These are phyloP conservation scores for Hemerocallis citrina DNA, from an alignment of 106 monocot genomes.

Conservation along the genomic window DNA sequence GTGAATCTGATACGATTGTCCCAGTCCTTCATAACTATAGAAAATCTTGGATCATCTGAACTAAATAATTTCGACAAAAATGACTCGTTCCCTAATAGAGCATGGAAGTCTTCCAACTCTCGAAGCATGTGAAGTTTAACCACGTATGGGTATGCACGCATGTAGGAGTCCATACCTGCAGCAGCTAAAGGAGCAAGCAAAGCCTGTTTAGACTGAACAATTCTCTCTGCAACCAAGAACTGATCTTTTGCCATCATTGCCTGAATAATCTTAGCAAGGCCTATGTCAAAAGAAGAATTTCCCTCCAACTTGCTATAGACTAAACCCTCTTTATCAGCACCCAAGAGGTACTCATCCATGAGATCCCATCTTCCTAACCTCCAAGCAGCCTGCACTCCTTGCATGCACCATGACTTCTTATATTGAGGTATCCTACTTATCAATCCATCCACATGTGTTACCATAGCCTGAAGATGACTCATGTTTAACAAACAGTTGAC, in stretches of 20 bases:
- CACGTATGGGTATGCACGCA: conserved; percentile 95
- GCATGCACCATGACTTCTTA: conserved; percentile 94
- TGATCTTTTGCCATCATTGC: conserved; percentile 96
- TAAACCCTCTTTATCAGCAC: conserved; percentile 51
- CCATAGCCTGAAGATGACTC: conserved; percentile 97
- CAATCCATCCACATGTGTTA: conserved; percentile 98
- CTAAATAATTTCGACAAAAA: conserved; percentile 61
- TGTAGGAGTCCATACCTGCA: conserved; percentile 98
- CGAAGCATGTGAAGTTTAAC: conserved; percentile 93
- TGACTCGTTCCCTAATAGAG: conserved; percentile 60
- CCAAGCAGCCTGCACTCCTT: conserved; percentile 99
- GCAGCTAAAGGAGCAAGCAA: conserved; percentile 88
- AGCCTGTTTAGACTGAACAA: conserved; percentile 84
- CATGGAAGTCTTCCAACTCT: conserved; percentile 84
- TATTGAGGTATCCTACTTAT: conserved; percentile 72
- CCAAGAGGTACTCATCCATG: conserved; percentile 80
- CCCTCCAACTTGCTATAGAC: conserved; percentile 40
- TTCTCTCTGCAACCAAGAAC: conserved; percentile 67
- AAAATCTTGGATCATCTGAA: conserved; percentile 53
- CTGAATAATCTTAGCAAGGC: conserved; percentile 88
- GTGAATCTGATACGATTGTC: conserved; percentile 81
- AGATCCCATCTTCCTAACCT: conserved; percentile 93
- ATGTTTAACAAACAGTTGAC: conserved; percentile 95
- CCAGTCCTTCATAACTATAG: conserved; percentile 75
- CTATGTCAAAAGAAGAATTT: conserved; percentile 88